Percentiles rank a stretch among this genome's conserved stretches.
These are phyloP conservation scores for Vicia sativa DNA, from an alignment of 306 rosid species.

Conservation along the genomic window DNA sequence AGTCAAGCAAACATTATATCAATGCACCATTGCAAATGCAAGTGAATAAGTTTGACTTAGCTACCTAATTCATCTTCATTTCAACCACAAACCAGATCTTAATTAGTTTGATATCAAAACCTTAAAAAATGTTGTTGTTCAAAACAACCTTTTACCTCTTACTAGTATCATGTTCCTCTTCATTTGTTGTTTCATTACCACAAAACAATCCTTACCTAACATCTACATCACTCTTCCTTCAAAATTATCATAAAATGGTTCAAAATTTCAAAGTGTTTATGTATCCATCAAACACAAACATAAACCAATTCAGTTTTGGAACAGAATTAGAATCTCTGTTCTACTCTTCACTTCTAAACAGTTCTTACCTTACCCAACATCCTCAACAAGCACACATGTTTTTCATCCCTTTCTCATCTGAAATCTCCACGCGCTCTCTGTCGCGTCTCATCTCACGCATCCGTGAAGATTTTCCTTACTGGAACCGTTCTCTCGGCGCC, in stretches of 20 bases:
- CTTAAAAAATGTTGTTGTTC: neutral
- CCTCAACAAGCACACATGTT: conserved; percentile 63
- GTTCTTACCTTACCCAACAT: conserved; percentile 49
- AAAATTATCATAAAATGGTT: conserved; percentile 59
- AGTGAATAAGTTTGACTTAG: neutral
- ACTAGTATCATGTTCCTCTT: conserved; percentile 17
- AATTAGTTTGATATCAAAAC: no score
- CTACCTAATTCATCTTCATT: conserved; percentile 1
- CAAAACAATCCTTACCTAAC: conserved; percentile 53
- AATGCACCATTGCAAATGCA: neutral
- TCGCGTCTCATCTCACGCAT: conserved; percentile 48
- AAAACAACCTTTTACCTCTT: neutral
- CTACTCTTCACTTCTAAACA: conserved; percentile 51
- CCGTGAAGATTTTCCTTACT: conserved; percentile 52
- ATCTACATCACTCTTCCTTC: conserved; percentile 48
- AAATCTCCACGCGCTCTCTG: conserved; percentile 50
- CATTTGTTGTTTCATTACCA: neutral
- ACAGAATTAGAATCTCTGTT: conserved; percentile 51
- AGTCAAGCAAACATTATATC: neutral
- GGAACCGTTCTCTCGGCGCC: conserved; percentile 86
- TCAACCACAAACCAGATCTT: neutral
- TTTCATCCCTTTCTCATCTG: conserved; percentile 61
- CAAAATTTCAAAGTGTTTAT: conserved; percentile 53
- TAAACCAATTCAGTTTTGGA: conserved; percentile 36
- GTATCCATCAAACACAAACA: conserved; percentile 46